These are phyloP conservation scores for Penicillium cataractarum DNA, from an alignment of 495 filamentous ascomycete genomes.

Conservation along the genomic window DNA sequence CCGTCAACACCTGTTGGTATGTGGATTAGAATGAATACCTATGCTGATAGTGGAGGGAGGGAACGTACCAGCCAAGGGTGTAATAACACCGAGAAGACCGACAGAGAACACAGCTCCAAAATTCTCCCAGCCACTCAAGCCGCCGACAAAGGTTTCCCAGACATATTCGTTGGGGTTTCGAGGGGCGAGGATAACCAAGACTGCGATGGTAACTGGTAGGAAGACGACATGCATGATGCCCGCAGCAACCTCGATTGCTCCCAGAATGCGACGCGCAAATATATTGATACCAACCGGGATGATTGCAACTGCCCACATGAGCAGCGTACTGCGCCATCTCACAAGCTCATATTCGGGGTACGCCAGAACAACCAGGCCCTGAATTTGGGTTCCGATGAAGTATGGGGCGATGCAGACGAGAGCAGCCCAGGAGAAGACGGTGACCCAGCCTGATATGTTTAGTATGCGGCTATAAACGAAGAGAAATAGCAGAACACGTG, in stretches of 20 bases:
- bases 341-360: slow-evolving; percentile 44
- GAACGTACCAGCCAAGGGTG: slow-evolving; percentile 32
- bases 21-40: background rate
- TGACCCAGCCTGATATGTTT: slow-evolving; percentile 29
- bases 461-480: slow-evolving; percentile 12
- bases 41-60: slow-evolving; percentile 5
- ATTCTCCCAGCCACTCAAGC: slow-evolving; percentile 47
- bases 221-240: slow-evolving; percentile 53
- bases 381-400: slow-evolving; percentile 52
- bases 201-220: slow-evolving; percentile 49
- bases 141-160: slow-evolving; percentile 49
- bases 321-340: slow-evolving; percentile 52
- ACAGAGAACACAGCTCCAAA: slow-evolving; percentile 46
- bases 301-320: slow-evolving; percentile 49
- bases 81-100: slow-evolving; percentile 40
- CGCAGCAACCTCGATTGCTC: slow-evolving; percentile 49
- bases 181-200: slow-evolving; percentile 48
- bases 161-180: slow-evolving; percentile 48
- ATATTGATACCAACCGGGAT: slow-evolving; percentile 48
- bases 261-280: slow-evolving; percentile 46
- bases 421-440: slow-evolving; percentile 47
- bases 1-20: slow-evolving; percentile 35
- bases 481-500: slow-evolving; percentile 33
- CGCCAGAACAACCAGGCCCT: slow-evolving; percentile 49
- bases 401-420: slow-evolving; percentile 52